These are phyloP conservation scores for Pseudonitzschia multistriata DNA, from an alignment of 108 stramenopile species.

Conservation along the genomic window DNA sequence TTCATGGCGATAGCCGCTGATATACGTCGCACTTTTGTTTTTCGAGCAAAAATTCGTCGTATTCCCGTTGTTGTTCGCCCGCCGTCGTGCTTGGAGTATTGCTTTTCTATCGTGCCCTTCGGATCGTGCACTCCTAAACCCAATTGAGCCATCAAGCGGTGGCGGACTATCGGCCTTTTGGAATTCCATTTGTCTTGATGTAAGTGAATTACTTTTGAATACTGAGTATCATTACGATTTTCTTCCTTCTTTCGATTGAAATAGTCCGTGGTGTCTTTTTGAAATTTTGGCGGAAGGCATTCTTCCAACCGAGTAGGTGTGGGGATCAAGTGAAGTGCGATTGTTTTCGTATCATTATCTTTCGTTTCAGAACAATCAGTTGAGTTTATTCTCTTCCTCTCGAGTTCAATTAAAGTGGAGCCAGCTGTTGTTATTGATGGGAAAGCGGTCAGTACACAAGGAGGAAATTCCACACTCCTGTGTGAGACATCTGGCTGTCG, in stretches of 20 bases:
- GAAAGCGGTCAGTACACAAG: background rate
- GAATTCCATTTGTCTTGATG: slow-evolving; percentile 72
- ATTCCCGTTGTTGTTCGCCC: background rate
- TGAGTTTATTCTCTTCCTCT: background rate
- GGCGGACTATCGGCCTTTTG: slow-evolving; percentile 43
- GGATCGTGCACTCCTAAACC: slow-evolving; percentile 8
- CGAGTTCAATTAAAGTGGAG: background rate
- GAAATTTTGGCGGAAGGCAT: slow-evolving; percentile 12
- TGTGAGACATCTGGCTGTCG: background rate
- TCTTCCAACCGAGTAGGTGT: slow-evolving; percentile 4
- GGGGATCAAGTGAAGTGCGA: slow-evolving; percentile 9
- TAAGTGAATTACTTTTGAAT: slow-evolving; percentile 50
- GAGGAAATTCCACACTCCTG: background rate
- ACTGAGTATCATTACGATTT: slow-evolving; percentile 14
- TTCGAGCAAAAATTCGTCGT: slow-evolving; percentile 56
- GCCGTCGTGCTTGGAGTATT: background rate
- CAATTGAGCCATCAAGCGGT: slow-evolving; percentile 48
- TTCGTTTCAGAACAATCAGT: background rate
- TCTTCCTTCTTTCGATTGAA: slow-evolving; percentile 8
- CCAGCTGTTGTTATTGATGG: background rate
- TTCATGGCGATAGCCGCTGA: slow-evolving; percentile 33
- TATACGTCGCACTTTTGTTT: slow-evolving; percentile 45
- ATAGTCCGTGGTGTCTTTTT: slow-evolving; percentile 11
- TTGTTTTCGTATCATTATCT: background rate
- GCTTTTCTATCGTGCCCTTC: background rate